Evolutionary conservation across 768 basidiomycete species (phyloP).

Genomic region (Phylloporus sp.): DNA sequence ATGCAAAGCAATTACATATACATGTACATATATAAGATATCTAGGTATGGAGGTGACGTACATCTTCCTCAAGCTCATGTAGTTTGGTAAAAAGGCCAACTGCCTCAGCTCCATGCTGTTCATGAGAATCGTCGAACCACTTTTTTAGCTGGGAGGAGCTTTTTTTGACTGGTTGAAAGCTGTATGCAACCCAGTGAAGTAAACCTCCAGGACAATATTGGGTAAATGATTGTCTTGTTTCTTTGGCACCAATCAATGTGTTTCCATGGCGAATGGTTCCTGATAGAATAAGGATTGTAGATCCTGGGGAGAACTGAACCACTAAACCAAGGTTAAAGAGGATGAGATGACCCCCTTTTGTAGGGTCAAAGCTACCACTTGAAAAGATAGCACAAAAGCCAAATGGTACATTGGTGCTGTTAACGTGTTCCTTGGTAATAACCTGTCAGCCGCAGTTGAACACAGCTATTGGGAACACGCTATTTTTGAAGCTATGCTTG

Average conservation of each 20-base stretch:
- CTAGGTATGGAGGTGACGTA: too few relatives aligned
- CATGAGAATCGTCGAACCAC: too few relatives aligned
- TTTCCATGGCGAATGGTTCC: constrained; percentile 1
- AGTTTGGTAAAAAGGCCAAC: too few relatives aligned
- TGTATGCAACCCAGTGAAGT: neutral
- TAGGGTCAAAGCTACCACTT: constrained; percentile 13
- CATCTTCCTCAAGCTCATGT: too few relatives aligned
- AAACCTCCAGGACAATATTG: constrained; percentile 4
- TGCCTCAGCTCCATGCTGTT: too few relatives aligned
- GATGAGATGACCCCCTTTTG: neutral
- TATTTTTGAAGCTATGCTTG: constrained; percentile 26
- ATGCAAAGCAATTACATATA: too few relatives aligned
- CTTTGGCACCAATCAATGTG: neutral
- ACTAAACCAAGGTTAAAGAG: neutral
- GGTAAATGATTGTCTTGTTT: constrained; percentile 2
- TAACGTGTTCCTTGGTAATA: constrained; percentile 18
- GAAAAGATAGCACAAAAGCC: constrained; percentile 34
- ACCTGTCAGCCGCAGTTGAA: constrained; percentile 31
- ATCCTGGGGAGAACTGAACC: neutral
- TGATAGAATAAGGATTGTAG: neutral
- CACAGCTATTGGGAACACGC: constrained; percentile 22
- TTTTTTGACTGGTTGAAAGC: too few relatives aligned
- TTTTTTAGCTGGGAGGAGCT: too few relatives aligned
- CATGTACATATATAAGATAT: too few relatives aligned
- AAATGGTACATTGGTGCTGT: constrained; percentile 29